A percentile compares a stretch with the other conserved stretches of the same genome.
Evolutionary conservation across 805 yeast genomes (phyloP).

Genomic region (Kodamaea neixiangensis): DNA sequence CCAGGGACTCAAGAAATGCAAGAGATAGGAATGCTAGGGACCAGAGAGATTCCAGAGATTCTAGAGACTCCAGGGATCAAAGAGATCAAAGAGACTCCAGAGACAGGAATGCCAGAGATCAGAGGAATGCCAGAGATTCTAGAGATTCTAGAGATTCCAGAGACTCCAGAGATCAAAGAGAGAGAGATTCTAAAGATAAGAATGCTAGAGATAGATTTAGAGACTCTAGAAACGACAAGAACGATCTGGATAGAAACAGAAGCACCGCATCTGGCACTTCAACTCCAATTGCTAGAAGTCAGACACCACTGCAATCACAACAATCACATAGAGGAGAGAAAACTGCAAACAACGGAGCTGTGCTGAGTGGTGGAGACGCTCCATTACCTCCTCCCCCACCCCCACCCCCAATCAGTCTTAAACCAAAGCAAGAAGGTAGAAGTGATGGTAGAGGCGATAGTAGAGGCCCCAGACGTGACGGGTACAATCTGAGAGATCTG

Average conservation of each 20-base stretch:
- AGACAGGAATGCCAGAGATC: background rate
- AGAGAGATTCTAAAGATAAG: background rate
- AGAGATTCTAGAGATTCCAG: constrained; percentile 3
- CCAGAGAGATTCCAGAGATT: constrained; percentile 15
- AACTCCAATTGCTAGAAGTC: constrained; percentile 2
- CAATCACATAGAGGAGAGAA: background rate
- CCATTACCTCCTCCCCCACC: constrained; percentile 16
- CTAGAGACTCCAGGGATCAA: constrained; percentile 9
- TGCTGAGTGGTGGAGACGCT: background rate
- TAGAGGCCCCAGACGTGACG: constrained; percentile 10
- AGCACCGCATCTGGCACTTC: background rate
- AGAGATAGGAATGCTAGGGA: constrained; percentile 15
- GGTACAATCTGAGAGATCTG: constrained; percentile 8
- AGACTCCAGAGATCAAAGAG: background rate
- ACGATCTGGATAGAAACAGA: background rate
- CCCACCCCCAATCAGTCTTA: constrained; percentile 23
- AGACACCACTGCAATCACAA: background rate
- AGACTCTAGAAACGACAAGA: background rate
- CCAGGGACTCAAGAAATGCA: constrained; percentile 17
- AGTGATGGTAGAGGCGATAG: too few relatives aligned
- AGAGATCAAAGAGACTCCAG: constrained; percentile 10
- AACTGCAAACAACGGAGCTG: background rate
- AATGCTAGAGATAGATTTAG: background rate
- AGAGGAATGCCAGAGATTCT: background rate
- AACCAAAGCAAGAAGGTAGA: constrained; percentile 11